Evolutionary conservation across 768 basidiomycete species (phyloP).

Genomic region (Leccinum pellstonianum): DNA sequence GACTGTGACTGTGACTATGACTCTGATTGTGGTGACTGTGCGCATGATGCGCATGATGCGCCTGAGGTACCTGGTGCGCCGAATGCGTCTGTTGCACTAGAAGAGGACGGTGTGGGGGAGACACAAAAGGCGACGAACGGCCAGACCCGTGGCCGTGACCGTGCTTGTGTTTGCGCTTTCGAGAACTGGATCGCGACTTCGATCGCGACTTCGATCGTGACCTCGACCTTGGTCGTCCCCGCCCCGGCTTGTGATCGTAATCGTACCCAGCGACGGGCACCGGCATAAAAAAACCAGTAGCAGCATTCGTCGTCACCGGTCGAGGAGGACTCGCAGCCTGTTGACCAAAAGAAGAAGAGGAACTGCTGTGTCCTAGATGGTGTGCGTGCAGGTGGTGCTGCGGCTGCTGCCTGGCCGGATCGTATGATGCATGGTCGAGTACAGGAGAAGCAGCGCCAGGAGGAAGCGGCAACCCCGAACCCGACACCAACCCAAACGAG

Average conservation of each 20-base stretch:
- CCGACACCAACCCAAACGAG: background rate
- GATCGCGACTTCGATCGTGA: background rate
- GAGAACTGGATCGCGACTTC: background rate
- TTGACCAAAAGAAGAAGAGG: background rate
- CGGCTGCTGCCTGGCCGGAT: background rate
- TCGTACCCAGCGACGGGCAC: background rate
- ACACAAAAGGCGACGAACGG: constrained; percentile 7
- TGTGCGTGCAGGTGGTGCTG: background rate
- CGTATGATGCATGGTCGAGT: background rate
- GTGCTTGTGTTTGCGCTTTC: background rate
- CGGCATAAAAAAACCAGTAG: background rate
- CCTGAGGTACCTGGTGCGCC: background rate
- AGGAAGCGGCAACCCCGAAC: background rate
- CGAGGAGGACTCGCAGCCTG: background rate
- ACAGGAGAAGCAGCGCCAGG: background rate
- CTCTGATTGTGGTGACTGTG: background rate
- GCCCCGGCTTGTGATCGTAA: background rate
- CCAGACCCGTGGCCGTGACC: constrained; percentile 7
- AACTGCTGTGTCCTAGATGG: background rate
- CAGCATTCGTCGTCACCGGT: background rate
- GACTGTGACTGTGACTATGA: background rate
- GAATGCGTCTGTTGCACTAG: background rate
- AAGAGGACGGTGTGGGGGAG: background rate
- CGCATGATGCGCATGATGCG: constrained; percentile 1
- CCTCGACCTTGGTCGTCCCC: background rate